These are phyloP conservation scores for Aspergillus intermedius DNA, from an alignment of 2,329 filamentous ascomycete genomes.

Conservation along the genomic window DNA sequence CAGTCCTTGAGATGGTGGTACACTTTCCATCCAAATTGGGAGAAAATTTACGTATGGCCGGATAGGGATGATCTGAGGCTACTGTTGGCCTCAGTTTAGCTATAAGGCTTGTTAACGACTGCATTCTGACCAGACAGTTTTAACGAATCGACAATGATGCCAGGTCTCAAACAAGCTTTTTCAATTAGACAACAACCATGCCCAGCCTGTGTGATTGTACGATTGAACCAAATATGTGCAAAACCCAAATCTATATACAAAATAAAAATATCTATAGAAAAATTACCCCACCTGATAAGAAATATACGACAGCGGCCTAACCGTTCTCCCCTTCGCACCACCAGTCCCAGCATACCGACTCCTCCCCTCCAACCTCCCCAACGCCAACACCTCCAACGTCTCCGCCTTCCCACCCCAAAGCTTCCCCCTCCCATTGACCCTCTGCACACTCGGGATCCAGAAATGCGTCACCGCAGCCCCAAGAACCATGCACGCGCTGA, in stretches of 20 bases:
- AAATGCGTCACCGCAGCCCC: conserved; percentile 36
- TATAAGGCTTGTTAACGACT: no score
- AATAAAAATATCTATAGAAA: neutral
- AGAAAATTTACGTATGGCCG: no score
- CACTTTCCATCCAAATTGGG: no score
- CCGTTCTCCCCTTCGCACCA: conserved; percentile 1
- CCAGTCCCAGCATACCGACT: conserved; percentile 26
- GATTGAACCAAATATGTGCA: no score
- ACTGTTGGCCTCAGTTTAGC: no score
- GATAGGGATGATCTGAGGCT: no score
- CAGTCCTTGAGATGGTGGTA: no score
- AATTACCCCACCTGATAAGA: neutral
- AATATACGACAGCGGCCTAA: conserved; percentile 3
- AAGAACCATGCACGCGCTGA: conserved; percentile 37
- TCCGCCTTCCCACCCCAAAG: conserved; percentile 32
- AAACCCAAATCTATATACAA: neutral
- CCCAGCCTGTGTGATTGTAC: no score
- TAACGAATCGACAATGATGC: no score
- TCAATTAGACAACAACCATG: no score
- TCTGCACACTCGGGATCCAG: conserved; percentile 35
- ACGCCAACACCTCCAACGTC: conserved; percentile 33
- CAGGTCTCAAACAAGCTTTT: no score
- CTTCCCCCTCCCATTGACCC: conserved; percentile 17
- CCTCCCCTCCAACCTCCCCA: conserved; percentile 31
- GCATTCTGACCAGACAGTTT: no score